These are phyloP conservation scores for Conticribra weissflogii DNA, from an alignment of 108 stramenopile genomes.

Conservation along the genomic window DNA sequence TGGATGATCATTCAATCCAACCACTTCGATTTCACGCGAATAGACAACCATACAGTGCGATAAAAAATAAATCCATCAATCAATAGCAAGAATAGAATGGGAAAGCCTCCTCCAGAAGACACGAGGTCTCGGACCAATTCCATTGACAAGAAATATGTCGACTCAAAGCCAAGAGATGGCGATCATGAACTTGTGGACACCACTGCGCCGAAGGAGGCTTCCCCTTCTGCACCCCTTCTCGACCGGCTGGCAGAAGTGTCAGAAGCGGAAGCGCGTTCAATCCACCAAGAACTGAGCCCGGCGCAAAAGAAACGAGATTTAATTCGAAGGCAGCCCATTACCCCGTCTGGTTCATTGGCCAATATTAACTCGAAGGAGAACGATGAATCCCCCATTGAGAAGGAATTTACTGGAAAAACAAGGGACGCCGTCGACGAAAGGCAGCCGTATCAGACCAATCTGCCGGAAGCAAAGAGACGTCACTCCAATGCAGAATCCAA, in stretches of 20 bases:
- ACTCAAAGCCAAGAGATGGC: neutral
- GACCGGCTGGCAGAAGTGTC: conserved; percentile 3
- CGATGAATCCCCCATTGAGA: neutral
- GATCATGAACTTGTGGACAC: neutral
- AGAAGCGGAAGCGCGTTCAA: conserved; percentile 3
- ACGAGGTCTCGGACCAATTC: neutral
- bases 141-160: neutral
- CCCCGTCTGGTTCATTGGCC: neutral
- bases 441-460: neutral
- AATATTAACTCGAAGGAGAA: neutral
- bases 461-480: neutral
- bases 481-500: neutral
- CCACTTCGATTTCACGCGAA: too few species aligned
- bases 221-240: conserved; percentile 1
- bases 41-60: too few species aligned
- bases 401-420: neutral
- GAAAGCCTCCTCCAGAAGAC: neutral
- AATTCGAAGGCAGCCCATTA: neutral
- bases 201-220: neutral
- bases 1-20: too few species aligned
- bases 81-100: neutral
- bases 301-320: neutral
- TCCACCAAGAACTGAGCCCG: neutral
- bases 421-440: neutral
- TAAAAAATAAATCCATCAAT: too few species aligned